Percentiles rank a stretch among this genome's conserved stretches.
These are phyloP conservation scores for Boechera divaricarpa DNA, from an alignment of 345 rosid species.

Conservation along the genomic window DNA sequence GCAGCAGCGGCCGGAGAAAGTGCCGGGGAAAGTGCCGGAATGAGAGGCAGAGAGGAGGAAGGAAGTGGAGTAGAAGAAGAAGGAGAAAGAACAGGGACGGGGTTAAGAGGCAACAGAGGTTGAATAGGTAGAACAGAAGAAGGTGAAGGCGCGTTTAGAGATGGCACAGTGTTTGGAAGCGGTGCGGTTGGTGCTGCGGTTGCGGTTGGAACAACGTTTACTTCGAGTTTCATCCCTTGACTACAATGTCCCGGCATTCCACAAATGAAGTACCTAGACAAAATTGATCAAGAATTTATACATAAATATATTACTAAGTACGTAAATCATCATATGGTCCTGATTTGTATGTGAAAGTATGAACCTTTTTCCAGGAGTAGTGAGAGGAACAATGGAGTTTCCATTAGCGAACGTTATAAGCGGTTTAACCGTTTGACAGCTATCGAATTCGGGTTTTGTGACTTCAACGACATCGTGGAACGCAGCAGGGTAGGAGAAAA, in stretches of 20 bases:
- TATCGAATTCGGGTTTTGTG: conserved; percentile 57
- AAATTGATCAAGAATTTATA: background rate
- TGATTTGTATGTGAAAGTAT: conserved; percentile 3
- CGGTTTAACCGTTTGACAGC: conserved; percentile 58
- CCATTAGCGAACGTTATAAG: conserved; percentile 55
- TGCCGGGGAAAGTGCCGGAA: conserved; percentile 30
- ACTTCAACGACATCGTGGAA: conserved; percentile 72
- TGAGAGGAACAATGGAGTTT: conserved; percentile 57
- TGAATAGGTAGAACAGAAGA: conserved; percentile 44
- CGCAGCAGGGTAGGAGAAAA: conserved; percentile 51
- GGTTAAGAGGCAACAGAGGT: conserved; percentile 44
- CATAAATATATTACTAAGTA: background rate
- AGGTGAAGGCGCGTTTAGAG: conserved; percentile 44
- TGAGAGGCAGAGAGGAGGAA: conserved; percentile 45
- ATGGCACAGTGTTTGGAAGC: conserved; percentile 40
- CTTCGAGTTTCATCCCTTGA: conserved; percentile 74
- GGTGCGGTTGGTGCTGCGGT: conserved; percentile 37
- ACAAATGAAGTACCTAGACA: conserved; percentile 74
- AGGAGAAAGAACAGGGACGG: conserved; percentile 39
- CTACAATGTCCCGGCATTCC: conserved; percentile 68
- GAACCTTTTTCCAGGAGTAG: conserved; percentile 64
- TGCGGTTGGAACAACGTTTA: conserved; percentile 51
- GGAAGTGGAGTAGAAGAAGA: conserved; percentile 45
- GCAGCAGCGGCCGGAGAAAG: conserved; percentile 34
- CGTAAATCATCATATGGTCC: background rate